Conservation (phyloP, 306 rosid genomes). For the Casuarina glauca region DNA sequence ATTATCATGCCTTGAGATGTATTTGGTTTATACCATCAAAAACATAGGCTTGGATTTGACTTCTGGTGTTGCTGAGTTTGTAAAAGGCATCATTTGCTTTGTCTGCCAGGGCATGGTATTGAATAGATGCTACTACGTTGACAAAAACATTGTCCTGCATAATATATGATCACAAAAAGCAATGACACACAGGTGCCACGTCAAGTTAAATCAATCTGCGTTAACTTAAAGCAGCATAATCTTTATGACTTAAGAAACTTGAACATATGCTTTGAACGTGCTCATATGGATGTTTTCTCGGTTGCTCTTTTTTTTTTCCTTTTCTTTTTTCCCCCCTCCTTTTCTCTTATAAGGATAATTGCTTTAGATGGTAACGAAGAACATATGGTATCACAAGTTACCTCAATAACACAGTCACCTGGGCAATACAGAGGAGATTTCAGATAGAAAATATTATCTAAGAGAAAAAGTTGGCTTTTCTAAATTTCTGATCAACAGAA, state of each 20-base stretch:
- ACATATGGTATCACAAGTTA: background rate
- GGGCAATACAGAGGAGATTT: background rate
- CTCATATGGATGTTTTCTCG: background rate
- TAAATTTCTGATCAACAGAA: background rate
- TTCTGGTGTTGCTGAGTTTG: slow-evolving; percentile 86
- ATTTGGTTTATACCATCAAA: slow-evolving; percentile 67
- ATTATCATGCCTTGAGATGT: slow-evolving; percentile 10
- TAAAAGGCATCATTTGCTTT: slow-evolving; percentile 92
- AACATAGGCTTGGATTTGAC: slow-evolving; percentile 92
- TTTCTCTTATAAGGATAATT: background rate
- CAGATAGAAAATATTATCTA: background rate
- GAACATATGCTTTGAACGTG: background rate
- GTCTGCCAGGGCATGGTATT: slow-evolving; percentile 80
- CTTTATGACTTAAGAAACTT: background rate
- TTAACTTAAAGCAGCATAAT: background rate
- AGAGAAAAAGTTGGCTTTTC: background rate
- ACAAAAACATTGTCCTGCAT: slow-evolving; percentile 91
- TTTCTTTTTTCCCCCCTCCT: background rate
- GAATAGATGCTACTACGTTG: slow-evolving; percentile 89
- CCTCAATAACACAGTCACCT: background rate
- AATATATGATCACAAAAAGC: slow-evolving; percentile 24
- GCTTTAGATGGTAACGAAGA: too few species aligned
- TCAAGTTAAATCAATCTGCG: background rate
- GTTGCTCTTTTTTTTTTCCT: too few species aligned
- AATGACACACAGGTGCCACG: too few species aligned